Conservation (phyloP, 2,329 filamentous ascomycete genomes). For the Arthrobotrys conoides region DNA sequence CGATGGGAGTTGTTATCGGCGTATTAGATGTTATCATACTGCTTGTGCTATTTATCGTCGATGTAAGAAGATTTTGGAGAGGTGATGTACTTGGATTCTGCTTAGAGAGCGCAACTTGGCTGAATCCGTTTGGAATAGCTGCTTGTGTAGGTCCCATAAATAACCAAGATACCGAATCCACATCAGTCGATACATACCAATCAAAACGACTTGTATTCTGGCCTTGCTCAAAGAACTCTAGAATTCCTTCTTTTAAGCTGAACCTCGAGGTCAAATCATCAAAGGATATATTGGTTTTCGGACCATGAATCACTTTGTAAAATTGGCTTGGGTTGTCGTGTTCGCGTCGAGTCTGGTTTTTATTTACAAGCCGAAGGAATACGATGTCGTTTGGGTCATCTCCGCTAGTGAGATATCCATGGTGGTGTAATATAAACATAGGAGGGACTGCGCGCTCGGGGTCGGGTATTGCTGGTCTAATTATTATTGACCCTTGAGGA, state of each 20-base stretch:
- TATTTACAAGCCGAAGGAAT: slow-evolving; percentile 25
- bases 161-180: slow-evolving; percentile 6
- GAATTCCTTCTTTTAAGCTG: neutral
- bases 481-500: slow-evolving; percentile 20
- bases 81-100: neutral
- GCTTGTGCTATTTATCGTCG: neutral
- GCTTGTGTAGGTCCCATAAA: slow-evolving; percentile 34
- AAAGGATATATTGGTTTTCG: slow-evolving; percentile 17
- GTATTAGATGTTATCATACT: neutral
- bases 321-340: slow-evolving; percentile 1
- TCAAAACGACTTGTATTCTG: slow-evolving; percentile 16
- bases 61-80: neutral
- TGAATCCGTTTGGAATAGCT: slow-evolving; percentile 31
- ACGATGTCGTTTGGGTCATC: slow-evolving; percentile 33
- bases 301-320: slow-evolving; percentile 45
- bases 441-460: slow-evolving; percentile 5
- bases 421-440: slow-evolving; percentile 21
- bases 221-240: slow-evolving; percentile 20
- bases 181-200: slow-evolving; percentile 25
- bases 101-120: slow-evolving; percentile 20
- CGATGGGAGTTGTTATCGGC: neutral
- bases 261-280: slow-evolving; percentile 37
- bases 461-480: slow-evolving; percentile 18
- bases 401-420: slow-evolving; percentile 41
- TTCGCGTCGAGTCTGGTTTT: neutral